Conservation (phyloP, 352 stramenopile genomes). For the Saprolegnia parasitica region DNA sequence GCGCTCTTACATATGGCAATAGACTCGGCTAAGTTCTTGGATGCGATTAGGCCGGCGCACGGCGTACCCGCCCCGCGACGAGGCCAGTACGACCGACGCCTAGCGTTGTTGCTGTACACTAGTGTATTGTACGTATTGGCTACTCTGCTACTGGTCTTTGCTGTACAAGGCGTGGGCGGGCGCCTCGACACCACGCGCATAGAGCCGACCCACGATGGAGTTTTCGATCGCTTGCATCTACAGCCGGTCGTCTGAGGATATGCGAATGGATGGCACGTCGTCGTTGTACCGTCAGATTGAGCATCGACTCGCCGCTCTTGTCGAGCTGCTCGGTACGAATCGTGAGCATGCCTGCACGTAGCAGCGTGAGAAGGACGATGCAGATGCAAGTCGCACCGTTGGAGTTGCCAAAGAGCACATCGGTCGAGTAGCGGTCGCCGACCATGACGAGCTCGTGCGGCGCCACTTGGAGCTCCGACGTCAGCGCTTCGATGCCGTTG, state of each 20-base stretch:
- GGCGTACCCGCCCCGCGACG: slow-evolving; percentile 4
- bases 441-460: slow-evolving; percentile 90
- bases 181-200: not conserved
- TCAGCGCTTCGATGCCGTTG: slow-evolving; percentile 81
- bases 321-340: slow-evolving; percentile 90
- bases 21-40: not conserved
- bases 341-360: slow-evolving; percentile 87
- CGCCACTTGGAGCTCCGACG: slow-evolving; percentile 78
- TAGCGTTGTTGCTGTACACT: not conserved
- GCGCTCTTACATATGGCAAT: not conserved
- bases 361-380: not conserved
- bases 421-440: slow-evolving; percentile 95
- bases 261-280: not conserved
- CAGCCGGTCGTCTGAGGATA: not conserved
- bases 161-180: slow-evolving; percentile 3
- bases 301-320: slow-evolving; percentile 49
- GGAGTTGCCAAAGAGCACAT: slow-evolving; percentile 97
- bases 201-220: not conserved
- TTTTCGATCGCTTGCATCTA: slow-evolving; percentile 21
- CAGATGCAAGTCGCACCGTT: slow-evolving; percentile 48
- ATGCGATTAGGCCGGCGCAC: slow-evolving; percentile 12
- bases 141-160: not conserved
- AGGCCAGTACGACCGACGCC: not conserved
- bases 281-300: slow-evolving; percentile 49
- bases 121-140: not conserved